A percentile compares a stretch with the other conserved stretches of the same genome.
Evolutionary conservation across 2,329 filamentous ascomycete genomes (phyloP).

Genomic region (Exophiala mesophila): DNA sequence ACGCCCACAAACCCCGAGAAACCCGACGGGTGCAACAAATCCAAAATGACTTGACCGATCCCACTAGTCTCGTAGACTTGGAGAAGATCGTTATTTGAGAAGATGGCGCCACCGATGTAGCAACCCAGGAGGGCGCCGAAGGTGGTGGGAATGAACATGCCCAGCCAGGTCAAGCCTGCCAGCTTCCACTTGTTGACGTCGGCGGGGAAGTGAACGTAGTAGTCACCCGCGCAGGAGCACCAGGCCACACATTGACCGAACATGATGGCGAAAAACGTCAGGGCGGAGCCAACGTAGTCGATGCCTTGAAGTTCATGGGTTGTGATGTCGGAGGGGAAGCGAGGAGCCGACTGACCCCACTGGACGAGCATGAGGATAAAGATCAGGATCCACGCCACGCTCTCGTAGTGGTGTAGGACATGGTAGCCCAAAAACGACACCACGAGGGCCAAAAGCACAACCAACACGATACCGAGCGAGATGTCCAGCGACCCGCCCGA

Average conservation of each 20-base stretch:
- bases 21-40: too few relatives aligned
- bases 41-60: too few relatives aligned
- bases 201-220: neutral
- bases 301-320: too few relatives aligned
- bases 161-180: too few relatives aligned
- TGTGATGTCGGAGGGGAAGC: neutral
- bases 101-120: too few relatives aligned
- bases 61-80: neutral
- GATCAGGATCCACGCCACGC: constrained; percentile 27
- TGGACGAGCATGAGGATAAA: constrained; percentile 18
- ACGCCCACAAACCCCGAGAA: too few relatives aligned
- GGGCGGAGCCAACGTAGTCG: neutral
- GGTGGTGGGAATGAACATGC: too few relatives aligned
- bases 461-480: constrained; percentile 29
- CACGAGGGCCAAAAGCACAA: constrained; percentile 21
- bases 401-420: constrained; percentile 26
- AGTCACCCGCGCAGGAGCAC: neutral
- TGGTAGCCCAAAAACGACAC: constrained; percentile 27
- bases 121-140: too few relatives aligned
- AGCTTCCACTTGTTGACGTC: too few relatives aligned
- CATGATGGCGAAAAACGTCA: neutral
- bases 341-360: neutral
- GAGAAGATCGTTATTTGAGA: too few relatives aligned
- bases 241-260: neutral
- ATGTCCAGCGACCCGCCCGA: constrained; percentile 27